phyloP scores from a whole-genome alignment of 2,329 filamentous ascomycete species.

The Cercospora beticola region DNA sequence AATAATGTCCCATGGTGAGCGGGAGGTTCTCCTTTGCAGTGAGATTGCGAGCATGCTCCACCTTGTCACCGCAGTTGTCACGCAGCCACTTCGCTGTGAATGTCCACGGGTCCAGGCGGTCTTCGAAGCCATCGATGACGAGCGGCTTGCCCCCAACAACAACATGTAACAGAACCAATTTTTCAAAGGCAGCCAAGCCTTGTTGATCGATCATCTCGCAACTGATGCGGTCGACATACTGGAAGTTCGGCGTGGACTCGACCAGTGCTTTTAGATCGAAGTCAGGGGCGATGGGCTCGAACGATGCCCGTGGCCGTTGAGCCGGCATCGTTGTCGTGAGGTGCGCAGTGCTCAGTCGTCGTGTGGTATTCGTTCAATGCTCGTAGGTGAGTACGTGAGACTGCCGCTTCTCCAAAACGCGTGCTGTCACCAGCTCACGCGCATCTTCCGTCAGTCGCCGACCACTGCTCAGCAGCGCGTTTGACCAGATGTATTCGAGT shows the following conservation, averaged over 20 bases:
- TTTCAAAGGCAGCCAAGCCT: constrained; percentile 78
- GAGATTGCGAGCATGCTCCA: constrained; percentile 83
- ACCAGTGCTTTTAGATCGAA: constrained; percentile 76
- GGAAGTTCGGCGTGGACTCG: constrained; percentile 76
- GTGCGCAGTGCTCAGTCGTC: neutral
- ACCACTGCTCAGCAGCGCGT: neutral
- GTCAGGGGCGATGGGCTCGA: constrained; percentile 85
- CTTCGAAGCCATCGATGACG: constrained; percentile 85
- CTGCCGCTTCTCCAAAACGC: constrained; percentile 2
- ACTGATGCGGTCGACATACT: constrained; percentile 79
- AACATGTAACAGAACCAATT: constrained; percentile 78
- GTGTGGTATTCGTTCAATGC: neutral
- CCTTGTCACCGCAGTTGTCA: constrained; percentile 73
- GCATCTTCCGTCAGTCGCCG: constrained; percentile 15
- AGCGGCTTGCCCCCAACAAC: constrained; percentile 82
- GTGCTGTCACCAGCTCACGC: constrained; percentile 13
- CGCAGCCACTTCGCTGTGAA: constrained; percentile 82
- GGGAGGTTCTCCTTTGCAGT: constrained; percentile 69
- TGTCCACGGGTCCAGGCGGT: constrained; percentile 69
- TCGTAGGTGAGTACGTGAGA: neutral
- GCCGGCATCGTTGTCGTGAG: constrained; percentile 62
- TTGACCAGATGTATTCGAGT: neutral
- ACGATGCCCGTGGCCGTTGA: constrained; percentile 78
- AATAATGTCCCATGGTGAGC: constrained; percentile 85
- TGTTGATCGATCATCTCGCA: constrained; percentile 75